These are phyloP conservation scores for Boletus albobrunnescens DNA, from an alignment of 1,284 basidiomycete genomes.

Conservation along the genomic window DNA sequence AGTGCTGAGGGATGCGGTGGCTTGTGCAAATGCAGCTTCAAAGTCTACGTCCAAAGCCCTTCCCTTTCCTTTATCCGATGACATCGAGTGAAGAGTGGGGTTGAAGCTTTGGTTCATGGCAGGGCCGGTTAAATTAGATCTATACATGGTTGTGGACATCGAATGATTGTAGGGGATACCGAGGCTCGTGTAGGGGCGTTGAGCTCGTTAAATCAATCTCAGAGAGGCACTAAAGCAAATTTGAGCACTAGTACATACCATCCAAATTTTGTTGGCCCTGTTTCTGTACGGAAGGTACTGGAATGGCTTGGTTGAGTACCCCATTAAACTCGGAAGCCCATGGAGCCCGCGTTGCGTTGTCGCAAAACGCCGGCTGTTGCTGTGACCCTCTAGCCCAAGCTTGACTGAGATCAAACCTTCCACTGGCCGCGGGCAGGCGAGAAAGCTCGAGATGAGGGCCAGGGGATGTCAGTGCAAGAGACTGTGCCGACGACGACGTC, in stretches of 20 bases:
- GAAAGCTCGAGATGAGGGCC: constrained; percentile 40
- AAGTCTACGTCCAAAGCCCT: constrained; percentile 75
- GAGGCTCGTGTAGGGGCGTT: constrained; percentile 16
- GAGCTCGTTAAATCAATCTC: constrained; percentile 16
- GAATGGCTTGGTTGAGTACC: constrained; percentile 4
- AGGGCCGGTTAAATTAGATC: constrained; percentile 30
- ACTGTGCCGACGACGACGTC: constrained; percentile 31
- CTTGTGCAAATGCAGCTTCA: constrained; percentile 70
- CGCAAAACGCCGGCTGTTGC: constrained; percentile 35
- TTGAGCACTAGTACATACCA: constrained; percentile 17
- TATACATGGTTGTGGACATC: constrained; percentile 29
- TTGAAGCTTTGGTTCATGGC: constrained; percentile 33
- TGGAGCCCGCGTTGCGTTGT: constrained; percentile 28
- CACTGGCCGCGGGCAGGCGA: constrained; percentile 32
- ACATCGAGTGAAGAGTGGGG: constrained; percentile 9
- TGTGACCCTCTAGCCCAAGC: constrained; percentile 55
- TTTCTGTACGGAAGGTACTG: constrained; percentile 30
- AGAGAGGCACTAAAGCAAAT: constrained; percentile 5
- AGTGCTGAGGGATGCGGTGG: constrained; percentile 45
- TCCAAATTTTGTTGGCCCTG: constrained; percentile 21
- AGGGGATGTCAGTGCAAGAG: constrained; percentile 32
- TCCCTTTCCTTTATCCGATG: constrained; percentile 59
- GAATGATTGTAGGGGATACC: constrained; percentile 26
- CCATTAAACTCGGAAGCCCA: constrained; percentile 53
- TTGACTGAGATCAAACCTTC: constrained; percentile 40